Evolutionary conservation across 2,329 filamentous ascomycete species (phyloP), one percentile per base, ranked within the genome.

Genomic region (Penicillium oxalicum): DNA sequence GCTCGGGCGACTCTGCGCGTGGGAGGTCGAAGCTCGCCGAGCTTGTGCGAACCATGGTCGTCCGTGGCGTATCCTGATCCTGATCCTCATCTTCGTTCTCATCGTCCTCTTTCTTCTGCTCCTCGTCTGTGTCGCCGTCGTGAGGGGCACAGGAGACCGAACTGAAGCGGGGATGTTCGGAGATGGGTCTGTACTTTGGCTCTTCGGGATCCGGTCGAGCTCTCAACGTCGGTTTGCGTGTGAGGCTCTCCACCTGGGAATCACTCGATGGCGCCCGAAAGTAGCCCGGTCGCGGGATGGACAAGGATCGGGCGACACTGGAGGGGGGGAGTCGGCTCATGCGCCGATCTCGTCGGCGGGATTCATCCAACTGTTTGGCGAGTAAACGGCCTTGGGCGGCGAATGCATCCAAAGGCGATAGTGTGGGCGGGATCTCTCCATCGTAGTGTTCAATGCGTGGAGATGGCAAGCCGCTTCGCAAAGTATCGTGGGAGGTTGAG

Each of bases 351-450:
- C 81, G 80, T 63, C 81, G 83, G 62, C 82, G 80, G 55, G 81
- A 84, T 58, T 93, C 85, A 67, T 95, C 86, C 52, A 98, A 81
- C 70, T 95, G 87, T 70, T 83, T 87, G 35, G 90, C 90, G 44
- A 98, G 79, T 60, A 94, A 74, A 49, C 91, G 85, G 60, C 91
- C 94, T 65, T 97, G 91, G 53, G 91, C 79, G 24, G 91, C 91
- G 66, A 98, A 94, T 41, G 91, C 91, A 77, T 98, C 93, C 56
- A 98, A 80, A 9, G 93, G 93, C 6, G 93, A 97, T 48, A 97
- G 78, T 45, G 93, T 87, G 4, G 93, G 93, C 18, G 93, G 91
- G 1, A 70, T 55, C 54, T 91, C 87, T 53, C 88, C 88, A 49
- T 86, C 86, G 49, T 87, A 77, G 68, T 90, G 86, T 53, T 71